Base-by-base conservation (phyloP, 2,329 filamentous ascomycete species). In the Exserohilum turcica region DNA sequence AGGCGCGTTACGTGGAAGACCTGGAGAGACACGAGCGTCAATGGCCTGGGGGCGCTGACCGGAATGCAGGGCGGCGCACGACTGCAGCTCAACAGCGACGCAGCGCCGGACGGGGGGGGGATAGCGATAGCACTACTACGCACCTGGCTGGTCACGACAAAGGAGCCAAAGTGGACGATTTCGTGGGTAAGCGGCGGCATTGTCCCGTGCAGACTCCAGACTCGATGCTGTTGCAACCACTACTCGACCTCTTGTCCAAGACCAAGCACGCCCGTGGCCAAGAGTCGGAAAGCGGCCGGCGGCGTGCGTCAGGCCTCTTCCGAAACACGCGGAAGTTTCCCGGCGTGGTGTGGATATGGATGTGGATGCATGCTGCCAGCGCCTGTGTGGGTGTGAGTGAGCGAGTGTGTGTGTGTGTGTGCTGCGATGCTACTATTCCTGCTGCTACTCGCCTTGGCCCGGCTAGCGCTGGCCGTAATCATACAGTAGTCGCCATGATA, bases 1-100 rank as follows among this genome's bases (percentile, higher is more conserved):
- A 89, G 82, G 0, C 84, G 81, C 1, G 92, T 96, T 61, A 82
- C 81, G 75, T 95, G 85, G 79, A 97, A 97, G 78, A 97, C 91
- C 89, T 97, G 63, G 27, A 27, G 31, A 24, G 45, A 54, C 52
- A 54, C n/a, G n/a, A n/a, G n/a, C n/a, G 56, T 43, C 42, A 43
- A 33, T 33, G 9, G 29, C 5, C 6, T 35, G 42, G 21, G 4
- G n/a, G n/a, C n/a, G n/a, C 21, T 24, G 21, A 24, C 21, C 21
- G 21, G 21, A 24, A 24, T 24, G 21, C 21, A 24, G 21, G 21
- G 21, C 21, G 7, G 21, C 21, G 21, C 29, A 13, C 18, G 29
- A 29, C 42, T 35, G 42, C 29, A 19, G 42, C 42, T 33, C 42
- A 43, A 33, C 42, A 43, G 36, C 8, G 13, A 7, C 13, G 29